These are phyloP conservation scores for Komagataella mondaviorum DNA, from an alignment of 805 yeast genomes.

Conservation along the genomic window DNA sequence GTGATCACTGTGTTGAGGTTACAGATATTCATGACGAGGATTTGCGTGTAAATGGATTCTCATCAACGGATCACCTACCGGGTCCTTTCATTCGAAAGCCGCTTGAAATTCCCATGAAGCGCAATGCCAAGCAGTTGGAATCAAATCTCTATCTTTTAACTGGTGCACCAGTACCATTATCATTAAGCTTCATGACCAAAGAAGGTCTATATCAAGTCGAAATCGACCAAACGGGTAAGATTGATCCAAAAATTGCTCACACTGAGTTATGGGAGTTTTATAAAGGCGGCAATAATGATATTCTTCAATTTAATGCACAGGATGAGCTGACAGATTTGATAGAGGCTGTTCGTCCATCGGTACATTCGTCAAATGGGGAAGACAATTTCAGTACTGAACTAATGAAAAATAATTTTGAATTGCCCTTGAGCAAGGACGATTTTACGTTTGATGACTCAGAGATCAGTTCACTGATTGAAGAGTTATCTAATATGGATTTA, in stretches of 20 bases:
- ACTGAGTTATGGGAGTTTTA: not conserved
- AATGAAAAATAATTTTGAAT: not conserved
- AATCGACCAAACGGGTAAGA: not conserved
- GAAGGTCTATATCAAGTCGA: constrained; percentile 22
- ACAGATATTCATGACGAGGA: not conserved
- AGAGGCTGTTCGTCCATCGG: not conserved
- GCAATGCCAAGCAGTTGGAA: constrained; percentile 23
- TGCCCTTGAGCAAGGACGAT: not conserved
- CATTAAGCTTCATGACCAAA: constrained; percentile 22
- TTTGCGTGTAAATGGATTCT: not conserved
- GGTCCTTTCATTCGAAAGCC: constrained; percentile 18
- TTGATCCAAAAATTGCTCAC: not conserved
- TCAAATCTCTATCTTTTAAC: constrained; percentile 28
- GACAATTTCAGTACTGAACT: not conserved
- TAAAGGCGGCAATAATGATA: not conserved
- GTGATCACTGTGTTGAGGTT: not conserved
- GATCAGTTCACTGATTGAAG: not conserved
- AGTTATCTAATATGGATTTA: not conserved
- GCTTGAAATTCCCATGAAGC: constrained; percentile 9
- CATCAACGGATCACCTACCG: constrained; percentile 15
- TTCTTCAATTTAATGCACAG: not conserved
- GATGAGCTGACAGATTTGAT: not conserved
- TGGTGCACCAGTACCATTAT: constrained; percentile 22
- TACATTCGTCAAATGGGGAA: not conserved
- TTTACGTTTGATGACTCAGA: not conserved